phyloP scores from a whole-genome alignment of 306 rosid species.

The Oxytropis ochrocephala region DNA sequence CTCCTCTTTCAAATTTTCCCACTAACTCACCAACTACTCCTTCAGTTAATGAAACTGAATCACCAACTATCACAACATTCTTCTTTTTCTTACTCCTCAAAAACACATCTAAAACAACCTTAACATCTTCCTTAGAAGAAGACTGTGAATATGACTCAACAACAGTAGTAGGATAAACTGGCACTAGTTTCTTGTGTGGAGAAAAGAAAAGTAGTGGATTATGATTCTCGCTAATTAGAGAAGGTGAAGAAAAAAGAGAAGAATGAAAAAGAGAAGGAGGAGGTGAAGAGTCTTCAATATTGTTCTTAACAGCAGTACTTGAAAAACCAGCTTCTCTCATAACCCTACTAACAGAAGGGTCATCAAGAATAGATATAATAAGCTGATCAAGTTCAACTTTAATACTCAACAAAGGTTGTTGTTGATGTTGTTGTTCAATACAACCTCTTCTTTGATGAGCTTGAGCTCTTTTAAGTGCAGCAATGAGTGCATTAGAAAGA shows the following conservation, averaged over 20 bases:
- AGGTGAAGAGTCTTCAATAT: conserved; percentile 46
- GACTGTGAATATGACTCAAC: neutral
- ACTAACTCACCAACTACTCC: conserved; percentile 56
- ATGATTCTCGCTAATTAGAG: conserved; percentile 40
- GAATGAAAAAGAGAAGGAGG: conserved; percentile 45
- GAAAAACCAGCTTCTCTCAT: conserved; percentile 98
- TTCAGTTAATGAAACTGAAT: conserved; percentile 47
- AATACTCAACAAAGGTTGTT: conserved; percentile 63
- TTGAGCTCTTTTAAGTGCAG: conserved; percentile 88
- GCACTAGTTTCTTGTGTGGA: conserved; percentile 40
- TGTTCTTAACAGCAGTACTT: conserved; percentile 67
- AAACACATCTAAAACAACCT: conserved; percentile 54
- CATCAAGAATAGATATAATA: conserved; percentile 79
- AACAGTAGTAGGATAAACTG: neutral
- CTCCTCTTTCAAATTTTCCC: conserved; percentile 56
- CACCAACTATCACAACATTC: conserved; percentile 83
- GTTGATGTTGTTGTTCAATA: conserved; percentile 80
- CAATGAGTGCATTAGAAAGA: conserved; percentile 89
- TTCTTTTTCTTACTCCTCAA: conserved; percentile 52
- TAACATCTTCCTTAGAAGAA: conserved; percentile 56
- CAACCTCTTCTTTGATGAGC: conserved; percentile 98
- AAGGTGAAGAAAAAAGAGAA: conserved; percentile 67
- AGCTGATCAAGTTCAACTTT: conserved; percentile 89
- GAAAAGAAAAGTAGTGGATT: conserved; percentile 47
- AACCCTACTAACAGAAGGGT: conserved; percentile 92